Evolutionary conservation across 2,329 filamentous ascomycete genomes (phyloP), one percentile per base, ranked within the genome.

Genomic region (Pseudocercospora vitis): DNA sequence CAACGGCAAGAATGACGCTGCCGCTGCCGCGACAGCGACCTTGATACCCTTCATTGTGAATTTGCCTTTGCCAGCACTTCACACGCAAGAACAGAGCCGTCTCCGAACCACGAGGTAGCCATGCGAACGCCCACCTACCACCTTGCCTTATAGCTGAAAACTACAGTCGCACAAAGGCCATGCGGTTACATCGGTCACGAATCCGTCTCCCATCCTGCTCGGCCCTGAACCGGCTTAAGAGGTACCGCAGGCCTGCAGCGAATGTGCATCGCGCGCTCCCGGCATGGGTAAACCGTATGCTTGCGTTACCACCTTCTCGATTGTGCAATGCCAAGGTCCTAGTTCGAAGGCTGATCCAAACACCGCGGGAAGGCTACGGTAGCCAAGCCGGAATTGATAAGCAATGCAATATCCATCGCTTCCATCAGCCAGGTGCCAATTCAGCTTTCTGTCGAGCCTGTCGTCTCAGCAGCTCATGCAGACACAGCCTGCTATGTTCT

Each of bases 1-100:
- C 44, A 48, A 26, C 12, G 50, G 50, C 31, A 52, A 12, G 19
- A 51, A 44, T 9, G 37, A 11, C 23, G 50, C 50, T 16, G 35
- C 44, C 18, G 39, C 24, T 18, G 44, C 26, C 48, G 50, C 50
- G 14, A 18, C 14, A n/a, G 5, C 26, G 6, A 29, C 21, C 16
- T 19, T 40, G n/a, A 18, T 11, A 21, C 37, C 37, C 19, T n/a
- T 40, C 37, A 40, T 40, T 19, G 7, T 40, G 8, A n/a, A 40
- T 19, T 21, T 23, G 2, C 9, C 14, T 37, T 11, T 24, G 6
- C 11, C 26, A 29, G 26, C 11, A 29, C 26, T 29, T 29, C 26
- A 29, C 26, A 29, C 18, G 5, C 5, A 14, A 37, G 12, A 37
- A 37, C 33, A 37, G 19, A 16, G 33, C 1, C 33, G 19, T 37